phyloP scores from a whole-genome alignment of 2,329 filamentous ascomycete genomes.

The Xylariales sp. region DNA sequence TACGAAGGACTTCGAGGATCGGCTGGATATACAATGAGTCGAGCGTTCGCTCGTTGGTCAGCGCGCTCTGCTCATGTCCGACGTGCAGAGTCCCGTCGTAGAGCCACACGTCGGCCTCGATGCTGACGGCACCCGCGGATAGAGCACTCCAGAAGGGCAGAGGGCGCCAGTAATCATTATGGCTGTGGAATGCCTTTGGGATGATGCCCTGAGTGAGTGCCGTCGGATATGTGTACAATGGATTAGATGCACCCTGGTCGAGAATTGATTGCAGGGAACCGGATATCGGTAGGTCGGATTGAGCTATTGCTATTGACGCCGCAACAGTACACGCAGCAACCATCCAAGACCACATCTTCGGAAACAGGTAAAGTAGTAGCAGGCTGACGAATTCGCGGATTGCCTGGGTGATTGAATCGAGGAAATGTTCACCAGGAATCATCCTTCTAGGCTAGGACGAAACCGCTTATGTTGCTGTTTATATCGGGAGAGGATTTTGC shows the following conservation, averaged over 20 bases:
- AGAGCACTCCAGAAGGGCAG: slow-evolving; percentile 57
- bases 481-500: too few relatives aligned
- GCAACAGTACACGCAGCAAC: slow-evolving; percentile 3
- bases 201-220: slow-evolving; percentile 12
- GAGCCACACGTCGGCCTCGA: slow-evolving; percentile 66
- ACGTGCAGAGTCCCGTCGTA: slow-evolving; percentile 51
- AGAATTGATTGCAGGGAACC: slow-evolving; percentile 13
- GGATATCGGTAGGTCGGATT: slow-evolving; percentile 14
- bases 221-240: slow-evolving; percentile 9
- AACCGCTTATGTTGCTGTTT: too few relatives aligned
- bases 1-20: slow-evolving; percentile 51
- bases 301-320: slow-evolving; percentile 4
- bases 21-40: slow-evolving; percentile 58
- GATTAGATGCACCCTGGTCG: slow-evolving; percentile 1
- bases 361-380: neutral
- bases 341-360: slow-evolving; percentile 6
- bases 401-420: neutral
- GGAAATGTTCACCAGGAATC: too few relatives aligned
- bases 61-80: slow-evolving; percentile 50
- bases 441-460: too few relatives aligned
- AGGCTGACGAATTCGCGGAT: neutral
- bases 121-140: slow-evolving; percentile 49
- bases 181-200: slow-evolving; percentile 48
- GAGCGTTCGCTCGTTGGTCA: slow-evolving; percentile 52
- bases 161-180: slow-evolving; percentile 64